Base-by-base conservation (phyloP, 306 rosid species). In the Quercus robur region DNA sequence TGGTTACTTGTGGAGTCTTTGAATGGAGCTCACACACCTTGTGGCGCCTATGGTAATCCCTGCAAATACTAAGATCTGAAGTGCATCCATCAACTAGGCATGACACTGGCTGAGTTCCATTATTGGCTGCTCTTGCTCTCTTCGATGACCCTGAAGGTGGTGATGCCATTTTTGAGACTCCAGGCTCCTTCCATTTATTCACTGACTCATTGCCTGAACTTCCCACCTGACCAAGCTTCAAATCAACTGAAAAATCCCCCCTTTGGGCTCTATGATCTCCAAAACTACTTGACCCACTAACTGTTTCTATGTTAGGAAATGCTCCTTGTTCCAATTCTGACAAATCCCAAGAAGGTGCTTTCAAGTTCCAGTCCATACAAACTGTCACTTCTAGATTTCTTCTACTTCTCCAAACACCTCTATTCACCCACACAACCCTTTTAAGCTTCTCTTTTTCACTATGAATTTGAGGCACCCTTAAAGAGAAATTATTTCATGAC, bases 21-120 rank as follows among this genome's bases (percentile, higher is more conserved):
- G 99, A 93, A 63, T 95, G 99, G 61, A 88, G 86, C 75, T 95
- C 99, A 75, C 99, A 95, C 72, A 95, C 99, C 89, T 95, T 95
- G 80, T 95, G 99, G 82, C 99, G 98, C 77, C 96, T 83, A 44
- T 95, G 97, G 82, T 95, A 95, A 74, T 95, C 98, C 25, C 98
- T 89, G 56, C 98, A 90, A 25, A 66, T 83, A 75, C 93, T 95
- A 38, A 95, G 98, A 82, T 95, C 98, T 26, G 94, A 87, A 63
- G 83, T 86, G 81, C 99, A 95, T 7, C 96, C 98, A 52, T 95
- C 99, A 30, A 95, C 99, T 13, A 95, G 90, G 72, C 99, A 95
- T 13, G 91, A 88, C 70, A 86, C 98, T 23, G 75, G 81, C 59
- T 89, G 97, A 49, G 74, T 83, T 14, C 89, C 94, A 31, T 81